A percentile compares a stretch with the other conserved stretches of the same genome.
phyloP scores from a whole-genome alignment of 208 protist species.

The Acanthamoeba triangularis region DNA sequence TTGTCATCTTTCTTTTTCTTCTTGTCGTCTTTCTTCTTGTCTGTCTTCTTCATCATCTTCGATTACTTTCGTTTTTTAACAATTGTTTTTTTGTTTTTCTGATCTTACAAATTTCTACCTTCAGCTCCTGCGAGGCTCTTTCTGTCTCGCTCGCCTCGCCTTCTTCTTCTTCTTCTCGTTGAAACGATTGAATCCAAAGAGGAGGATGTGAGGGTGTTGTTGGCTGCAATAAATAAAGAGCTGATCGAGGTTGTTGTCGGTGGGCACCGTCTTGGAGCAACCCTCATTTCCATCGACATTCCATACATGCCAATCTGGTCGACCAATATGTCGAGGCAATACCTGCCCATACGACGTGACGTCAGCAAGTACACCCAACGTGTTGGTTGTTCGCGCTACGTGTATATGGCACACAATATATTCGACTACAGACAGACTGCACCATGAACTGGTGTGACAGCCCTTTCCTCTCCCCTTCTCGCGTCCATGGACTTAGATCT shows the following conservation, averaged over 20 bases:
- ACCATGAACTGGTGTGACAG: not conserved
- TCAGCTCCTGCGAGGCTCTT: too few species aligned
- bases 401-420: not conserved
- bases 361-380: not conserved
- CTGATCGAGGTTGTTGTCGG: not conserved
- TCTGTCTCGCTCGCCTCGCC: too few species aligned
- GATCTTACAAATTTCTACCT: too few species aligned
- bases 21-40: conserved; percentile 2
- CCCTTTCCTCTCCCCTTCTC: not conserved
- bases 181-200: too few species aligned
- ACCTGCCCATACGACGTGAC: too few species aligned
- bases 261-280: not conserved
- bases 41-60: not conserved
- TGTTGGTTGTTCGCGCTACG: too few species aligned
- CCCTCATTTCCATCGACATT: not conserved
- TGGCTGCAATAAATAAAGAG: not conserved
- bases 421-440: not conserved
- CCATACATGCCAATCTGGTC: not conserved
- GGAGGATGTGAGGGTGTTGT: too few species aligned
- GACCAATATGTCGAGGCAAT: not conserved
- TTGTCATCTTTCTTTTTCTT: conserved; percentile 32
- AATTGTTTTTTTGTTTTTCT: not conserved
- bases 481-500: not conserved
- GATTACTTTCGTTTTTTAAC: not conserved
- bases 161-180: too few species aligned